Base-by-base conservation (phyloP, 2,329 filamentous ascomycete genomes). In the Cercospora beticola region DNA sequence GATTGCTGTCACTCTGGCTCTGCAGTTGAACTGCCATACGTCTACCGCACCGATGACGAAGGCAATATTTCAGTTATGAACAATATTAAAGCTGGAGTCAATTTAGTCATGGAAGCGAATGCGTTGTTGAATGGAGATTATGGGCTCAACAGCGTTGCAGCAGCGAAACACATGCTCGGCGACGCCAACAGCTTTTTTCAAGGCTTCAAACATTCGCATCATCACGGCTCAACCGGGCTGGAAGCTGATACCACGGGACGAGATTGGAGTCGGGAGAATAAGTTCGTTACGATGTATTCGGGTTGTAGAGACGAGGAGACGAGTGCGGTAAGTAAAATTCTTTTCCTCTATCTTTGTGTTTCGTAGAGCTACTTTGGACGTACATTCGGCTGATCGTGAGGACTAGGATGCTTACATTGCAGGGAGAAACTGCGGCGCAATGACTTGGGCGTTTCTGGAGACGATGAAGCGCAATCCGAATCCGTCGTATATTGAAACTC, bases 1-100 rank as follows among this genome's bases (percentile, higher is more conserved):
- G 87, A 89, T 75, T 89, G 87, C 77, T 89, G 87, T 73, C 87
- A 89, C 76, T 86, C 84, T 2, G 87, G 87, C 31, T 87, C 86
- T 0, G 86, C 86, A 0, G 81, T 87, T 49, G 87, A 88, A 68
- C 77, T 89, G 1, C 87, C 87, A 0, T 89, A 81, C 68, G 84
- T 88, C 21, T 89, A 86, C 74, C 84, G 85, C 26, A 82, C 82
- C 3, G 86, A 88, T 71, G 82, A 82, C 28, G 83, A 87, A 10
- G 87, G 87, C 49, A 85, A 86, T 66, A 81, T 88, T 65, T 84
- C 81, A 68, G 74, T 88, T 23, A 79, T 88, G 66, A 84, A 88
- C 75, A 87, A 87, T 58, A 72, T 88, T 33, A 82, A 84, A 69
- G 78, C 83, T 46, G 87, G 87, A 0, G 77, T 84, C 1, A 77